These are phyloP conservation scores for Lasiodiplodia theobromae DNA, from an alignment of 2,329 filamentous ascomycete genomes.

Conservation along the genomic window DNA sequence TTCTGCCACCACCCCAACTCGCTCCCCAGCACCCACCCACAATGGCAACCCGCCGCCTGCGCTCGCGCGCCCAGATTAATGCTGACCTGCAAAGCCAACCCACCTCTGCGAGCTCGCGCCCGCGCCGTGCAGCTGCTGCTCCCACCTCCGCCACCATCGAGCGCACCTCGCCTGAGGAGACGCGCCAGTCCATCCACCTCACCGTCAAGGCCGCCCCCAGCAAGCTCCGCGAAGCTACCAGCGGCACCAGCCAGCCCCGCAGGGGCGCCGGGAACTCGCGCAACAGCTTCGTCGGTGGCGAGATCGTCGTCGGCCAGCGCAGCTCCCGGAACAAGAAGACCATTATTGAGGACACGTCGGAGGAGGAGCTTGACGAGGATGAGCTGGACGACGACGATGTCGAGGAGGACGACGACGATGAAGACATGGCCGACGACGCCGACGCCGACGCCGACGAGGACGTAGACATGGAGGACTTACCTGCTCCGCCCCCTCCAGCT, in stretches of 20 bases:
- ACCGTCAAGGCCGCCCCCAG: conserved; percentile 59
- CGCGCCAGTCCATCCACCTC: conserved; percentile 55
- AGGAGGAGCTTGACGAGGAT: conserved; percentile 52
- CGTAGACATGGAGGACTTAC: conserved; percentile 35
- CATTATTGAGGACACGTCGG: conserved; percentile 49
- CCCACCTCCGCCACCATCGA: conserved; percentile 43
- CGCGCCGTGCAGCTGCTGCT: conserved; percentile 44
- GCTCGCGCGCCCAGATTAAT: conserved; percentile 41
- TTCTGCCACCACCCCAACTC: conserved; percentile 9
- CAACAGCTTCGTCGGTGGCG: conserved; percentile 35
- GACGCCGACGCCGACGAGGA: conserved; percentile 32
- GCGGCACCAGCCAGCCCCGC: conserved; percentile 40
- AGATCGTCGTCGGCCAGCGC: conserved; percentile 47
- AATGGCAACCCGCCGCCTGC: conserved; percentile 46
- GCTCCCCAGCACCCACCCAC: conserved; percentile 24
- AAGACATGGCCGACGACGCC: conserved; percentile 41
- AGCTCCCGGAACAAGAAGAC: conserved; percentile 47
- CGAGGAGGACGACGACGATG: conserved; percentile 49
- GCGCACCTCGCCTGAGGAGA: conserved; percentile 47
- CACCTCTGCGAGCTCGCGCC: conserved; percentile 46
- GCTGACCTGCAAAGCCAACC: conserved; percentile 42
- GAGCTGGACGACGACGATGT: conserved; percentile 46
- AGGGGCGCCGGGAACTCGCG: conserved; percentile 37
- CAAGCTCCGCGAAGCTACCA: conserved; percentile 57
- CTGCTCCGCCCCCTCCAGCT: conserved; percentile 37